Evolutionary conservation across 108 stramenopile genomes (phyloP), one percentile per base, ranked within the genome.

Genomic region (Skeletonema marinoi): DNA sequence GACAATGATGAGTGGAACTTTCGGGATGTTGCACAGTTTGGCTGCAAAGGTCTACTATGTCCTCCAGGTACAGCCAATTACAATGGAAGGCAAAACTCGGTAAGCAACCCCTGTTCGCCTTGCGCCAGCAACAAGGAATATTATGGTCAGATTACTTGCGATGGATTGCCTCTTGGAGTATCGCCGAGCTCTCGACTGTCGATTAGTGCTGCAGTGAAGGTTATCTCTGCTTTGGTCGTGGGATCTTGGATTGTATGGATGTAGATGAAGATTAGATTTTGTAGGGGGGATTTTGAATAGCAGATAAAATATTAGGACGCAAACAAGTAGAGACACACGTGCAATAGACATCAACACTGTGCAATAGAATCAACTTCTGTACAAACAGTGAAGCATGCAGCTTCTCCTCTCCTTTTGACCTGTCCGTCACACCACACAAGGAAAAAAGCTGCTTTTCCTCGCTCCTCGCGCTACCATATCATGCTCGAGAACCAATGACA

Each of bases 1-100:
- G 71, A 86, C 46, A 79, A 81, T 33, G 38, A 62, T 30, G 69
- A 62, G 3, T 93, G 86, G 87, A 93, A 93, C 73, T 65, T 78
- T 21, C 79, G 90, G 19, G 89, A 91, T 68, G 90, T 93, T n/a
- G 86, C 73, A 62, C 66, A 56, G 6, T 93, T 79, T 65, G 78
- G 82, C 9, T 93, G 92, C 60, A 88, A 93, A 73, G 92, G 83
- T 7, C 87, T 93, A 35, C 65, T 93, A 60, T 93, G 92, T 70
- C 90, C 92, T 10, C 65, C 82, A 25, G 85, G 83, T 13, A 87
- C 87, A 13, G 82, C 82, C 7, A 83, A 83, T 62, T 77, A 70
- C 70, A 74, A 50, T 46, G 83, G 83, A 44, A 44, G 83, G 51
- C 67, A 74, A 41, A 78, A 74, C 46, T 31, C 60, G 17, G 78